Conservation (phyloP, 495 filamentous ascomycete genomes). For the Xylaria scruposa region DNA sequence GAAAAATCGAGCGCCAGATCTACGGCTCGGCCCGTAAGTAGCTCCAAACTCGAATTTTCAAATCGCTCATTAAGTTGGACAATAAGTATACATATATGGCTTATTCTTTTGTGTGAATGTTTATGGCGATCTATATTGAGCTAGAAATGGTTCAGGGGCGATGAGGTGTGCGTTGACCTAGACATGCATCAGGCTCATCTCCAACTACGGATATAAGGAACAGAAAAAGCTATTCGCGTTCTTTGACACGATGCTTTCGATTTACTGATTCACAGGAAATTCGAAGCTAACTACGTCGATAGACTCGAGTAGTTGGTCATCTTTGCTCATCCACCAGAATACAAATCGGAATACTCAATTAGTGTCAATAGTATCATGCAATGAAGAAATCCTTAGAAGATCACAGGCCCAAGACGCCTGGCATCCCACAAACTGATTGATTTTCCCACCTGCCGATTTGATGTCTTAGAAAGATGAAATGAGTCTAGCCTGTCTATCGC, state of each 20-base stretch:
- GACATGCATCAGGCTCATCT: not conserved
- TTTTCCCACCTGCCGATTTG: not conserved
- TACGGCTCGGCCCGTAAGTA: conserved; percentile 6
- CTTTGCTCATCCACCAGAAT: not conserved
- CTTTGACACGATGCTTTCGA: not conserved
- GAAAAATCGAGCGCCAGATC: not conserved
- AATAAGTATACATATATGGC: not conserved
- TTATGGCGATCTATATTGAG: not conserved
- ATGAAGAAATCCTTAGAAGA: not conserved
- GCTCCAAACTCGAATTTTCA: not conserved
- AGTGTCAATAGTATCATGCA: not conserved
- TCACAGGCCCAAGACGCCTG: not conserved
- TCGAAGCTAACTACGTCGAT: not conserved
- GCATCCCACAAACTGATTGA: not conserved
- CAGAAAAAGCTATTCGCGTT: not conserved
- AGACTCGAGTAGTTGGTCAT: not conserved
- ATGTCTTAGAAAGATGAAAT: not conserved
- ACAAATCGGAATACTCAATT: not conserved
- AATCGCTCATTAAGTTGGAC: not conserved
- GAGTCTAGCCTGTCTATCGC: not conserved
- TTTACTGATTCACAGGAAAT: not conserved
- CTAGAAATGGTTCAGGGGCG: not conserved
- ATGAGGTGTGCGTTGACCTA: not conserved
- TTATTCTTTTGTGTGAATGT: not conserved
- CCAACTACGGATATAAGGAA: not conserved